Conservation (phyloP, 2,329 filamentous ascomycete genomes). For the Ploettnerulaceae sp. region DNA sequence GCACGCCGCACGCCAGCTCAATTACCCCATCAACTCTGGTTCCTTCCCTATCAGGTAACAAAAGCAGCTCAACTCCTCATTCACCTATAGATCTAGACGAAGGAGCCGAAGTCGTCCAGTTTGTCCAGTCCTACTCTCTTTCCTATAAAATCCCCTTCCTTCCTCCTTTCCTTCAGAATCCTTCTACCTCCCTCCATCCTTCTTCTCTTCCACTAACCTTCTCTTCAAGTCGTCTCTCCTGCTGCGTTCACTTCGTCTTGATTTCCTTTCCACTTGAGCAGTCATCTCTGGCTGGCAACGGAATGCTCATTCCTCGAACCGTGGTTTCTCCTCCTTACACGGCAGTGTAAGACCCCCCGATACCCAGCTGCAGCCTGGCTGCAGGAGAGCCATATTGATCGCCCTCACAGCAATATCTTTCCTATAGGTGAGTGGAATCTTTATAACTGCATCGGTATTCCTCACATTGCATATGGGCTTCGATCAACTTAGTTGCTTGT, state of each 20-base stretch:
- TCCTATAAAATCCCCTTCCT: constrained; percentile 3
- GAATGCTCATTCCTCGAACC: constrained; percentile 29
- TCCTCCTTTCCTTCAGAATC: constrained; percentile 8
- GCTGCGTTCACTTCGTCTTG: constrained; percentile 11
- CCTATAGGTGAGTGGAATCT: neutral
- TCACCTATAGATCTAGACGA: too few relatives aligned
- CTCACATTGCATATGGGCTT: neutral
- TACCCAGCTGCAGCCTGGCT: neutral
- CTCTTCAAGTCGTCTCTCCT: constrained; percentile 14
- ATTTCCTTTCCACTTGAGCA: constrained; percentile 13
- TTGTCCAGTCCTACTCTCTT: too few relatives aligned
- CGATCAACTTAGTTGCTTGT: neutral
- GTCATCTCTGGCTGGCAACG: constrained; percentile 22
- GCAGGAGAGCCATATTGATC: neutral
- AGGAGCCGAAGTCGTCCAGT: too few relatives aligned
- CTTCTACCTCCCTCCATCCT: constrained; percentile 4
- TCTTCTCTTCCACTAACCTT: constrained; percentile 12
- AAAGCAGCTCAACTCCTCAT: too few relatives aligned
- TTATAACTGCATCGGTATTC: neutral
- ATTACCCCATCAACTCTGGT: too few relatives aligned
- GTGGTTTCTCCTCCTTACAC: neutral
- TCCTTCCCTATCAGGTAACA: neutral
- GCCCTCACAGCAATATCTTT: neutral
- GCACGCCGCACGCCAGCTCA: too few relatives aligned
- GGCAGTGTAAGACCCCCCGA: neutral